Evolutionary conservation across 495 filamentous ascomycete genomes (phyloP).

Genomic region (Elaphomyces granulatus): DNA sequence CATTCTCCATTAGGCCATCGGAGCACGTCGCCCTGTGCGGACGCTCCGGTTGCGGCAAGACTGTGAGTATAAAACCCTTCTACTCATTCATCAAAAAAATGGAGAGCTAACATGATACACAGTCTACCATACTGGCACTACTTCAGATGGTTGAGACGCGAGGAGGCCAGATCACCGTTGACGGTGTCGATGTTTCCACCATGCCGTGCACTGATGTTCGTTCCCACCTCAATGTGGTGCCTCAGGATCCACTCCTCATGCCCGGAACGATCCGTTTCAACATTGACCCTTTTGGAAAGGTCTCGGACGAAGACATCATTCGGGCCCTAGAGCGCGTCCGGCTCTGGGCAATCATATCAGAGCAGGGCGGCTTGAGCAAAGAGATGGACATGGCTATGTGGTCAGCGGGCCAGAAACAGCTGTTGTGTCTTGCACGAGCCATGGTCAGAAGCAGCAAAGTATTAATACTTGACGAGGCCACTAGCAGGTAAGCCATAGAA

Average conservation of each 20-base stretch:
- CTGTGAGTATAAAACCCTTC: no score
- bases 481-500: slow-evolving; percentile 24
- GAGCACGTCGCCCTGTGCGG: slow-evolving; percentile 44
- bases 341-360: slow-evolving; percentile 23
- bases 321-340: slow-evolving; percentile 29
- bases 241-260: slow-evolving; percentile 45
- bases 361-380: slow-evolving; percentile 29
- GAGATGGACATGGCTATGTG: slow-evolving; percentile 28
- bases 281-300: slow-evolving; percentile 22
- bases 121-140: no score
- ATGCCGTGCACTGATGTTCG: slow-evolving; percentile 35
- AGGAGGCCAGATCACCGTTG: slow-evolving; percentile 30
- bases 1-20: slow-evolving; percentile 36
- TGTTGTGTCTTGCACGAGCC: slow-evolving; percentile 43
- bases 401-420: slow-evolving; percentile 43
- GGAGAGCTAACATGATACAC: no score
- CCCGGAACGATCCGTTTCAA: slow-evolving; percentile 28
- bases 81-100: no score
- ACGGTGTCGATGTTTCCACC: slow-evolving; percentile 32
- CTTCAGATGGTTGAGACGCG: slow-evolving; percentile 38
- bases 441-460: slow-evolving; percentile 31
- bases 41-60: slow-evolving; percentile 25
- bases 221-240: slow-evolving; percentile 34
- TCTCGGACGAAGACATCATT: slow-evolving; percentile 20
- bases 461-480: slow-evolving; percentile 31